Conservation (phyloP, 345 rosid species). For the Hirschfeldia incana region DNA sequence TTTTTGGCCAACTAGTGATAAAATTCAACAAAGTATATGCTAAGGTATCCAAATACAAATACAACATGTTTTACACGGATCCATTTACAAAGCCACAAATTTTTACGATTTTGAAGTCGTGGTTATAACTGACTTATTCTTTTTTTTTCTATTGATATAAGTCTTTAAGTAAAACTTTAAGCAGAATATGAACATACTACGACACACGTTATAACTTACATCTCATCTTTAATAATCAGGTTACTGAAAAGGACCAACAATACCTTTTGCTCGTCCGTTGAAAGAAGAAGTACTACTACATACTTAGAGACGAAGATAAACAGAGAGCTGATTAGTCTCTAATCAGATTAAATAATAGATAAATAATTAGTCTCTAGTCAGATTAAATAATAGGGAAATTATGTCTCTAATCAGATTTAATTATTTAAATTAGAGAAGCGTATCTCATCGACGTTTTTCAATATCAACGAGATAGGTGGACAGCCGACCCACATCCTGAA, state of each 20-base stretch:
- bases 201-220: neutral
- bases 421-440: constrained; percentile 3
- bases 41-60: neutral
- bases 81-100: neutral
- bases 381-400: neutral
- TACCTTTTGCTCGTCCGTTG: neutral
- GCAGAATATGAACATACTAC: neutral
- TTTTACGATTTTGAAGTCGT: neutral
- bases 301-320: neutral
- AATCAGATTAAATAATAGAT: neutral
- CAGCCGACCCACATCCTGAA: constrained; percentile 31
- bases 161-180: neutral
- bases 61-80: neutral
- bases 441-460: constrained; percentile 16
- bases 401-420: neutral
- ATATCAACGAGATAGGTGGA: constrained; percentile 10
- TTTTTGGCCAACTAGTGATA: neutral
- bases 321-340: neutral
- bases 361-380: neutral
- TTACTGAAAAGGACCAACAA: neutral
- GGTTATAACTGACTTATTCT: neutral
- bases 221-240: neutral
- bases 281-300: neutral
- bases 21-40: neutral
- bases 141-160: neutral